Evolutionary conservation across 306 rosid species (phyloP).

Genomic region (Fagus crenata): DNA sequence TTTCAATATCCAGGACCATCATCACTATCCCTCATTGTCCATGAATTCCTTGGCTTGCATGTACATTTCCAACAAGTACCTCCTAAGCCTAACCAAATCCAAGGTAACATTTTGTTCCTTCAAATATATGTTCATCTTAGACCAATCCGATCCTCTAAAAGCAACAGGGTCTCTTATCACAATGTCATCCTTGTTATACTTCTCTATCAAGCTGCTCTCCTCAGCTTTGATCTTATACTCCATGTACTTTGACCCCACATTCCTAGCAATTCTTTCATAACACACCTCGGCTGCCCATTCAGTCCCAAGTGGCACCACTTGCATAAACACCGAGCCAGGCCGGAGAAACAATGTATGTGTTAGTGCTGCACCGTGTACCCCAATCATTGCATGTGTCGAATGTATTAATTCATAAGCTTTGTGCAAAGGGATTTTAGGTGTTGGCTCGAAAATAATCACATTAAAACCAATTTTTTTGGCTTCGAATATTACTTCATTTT

Average conservation of each 20-base stretch:
- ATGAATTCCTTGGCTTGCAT: slow-evolving; percentile 27
- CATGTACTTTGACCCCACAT: slow-evolving; percentile 28
- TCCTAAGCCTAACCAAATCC: slow-evolving; percentile 34
- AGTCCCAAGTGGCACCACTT: slow-evolving; percentile 47
- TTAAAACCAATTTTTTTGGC: slow-evolving; percentile 34
- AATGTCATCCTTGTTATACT: slow-evolving; percentile 29
- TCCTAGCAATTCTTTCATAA: slow-evolving; percentile 31
- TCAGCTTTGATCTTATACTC: slow-evolving; percentile 36
- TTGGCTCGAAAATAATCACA: slow-evolving; percentile 38
- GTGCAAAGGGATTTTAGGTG: background rate
- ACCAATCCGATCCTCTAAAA: slow-evolving; percentile 19
- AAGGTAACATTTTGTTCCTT: slow-evolving; percentile 39
- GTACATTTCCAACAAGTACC: slow-evolving; percentile 29
- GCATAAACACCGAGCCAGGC: slow-evolving; percentile 29
- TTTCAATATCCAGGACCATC: background rate
- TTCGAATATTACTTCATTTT: slow-evolving; percentile 16
- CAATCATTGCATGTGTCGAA: slow-evolving; percentile 45
- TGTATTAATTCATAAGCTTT: slow-evolving; percentile 32
- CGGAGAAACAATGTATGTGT: slow-evolving; percentile 43
- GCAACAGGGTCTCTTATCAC: slow-evolving; percentile 27
- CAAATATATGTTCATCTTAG: slow-evolving; percentile 33
- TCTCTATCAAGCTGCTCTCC: slow-evolving; percentile 44
- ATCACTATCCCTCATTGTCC: background rate
- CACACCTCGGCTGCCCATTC: slow-evolving; percentile 32
- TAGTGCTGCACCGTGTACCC: slow-evolving; percentile 45